These are phyloP conservation scores for Yamadazyma epiphylla DNA, from an alignment of 1,139 yeast genomes.

Conservation along the genomic window DNA sequence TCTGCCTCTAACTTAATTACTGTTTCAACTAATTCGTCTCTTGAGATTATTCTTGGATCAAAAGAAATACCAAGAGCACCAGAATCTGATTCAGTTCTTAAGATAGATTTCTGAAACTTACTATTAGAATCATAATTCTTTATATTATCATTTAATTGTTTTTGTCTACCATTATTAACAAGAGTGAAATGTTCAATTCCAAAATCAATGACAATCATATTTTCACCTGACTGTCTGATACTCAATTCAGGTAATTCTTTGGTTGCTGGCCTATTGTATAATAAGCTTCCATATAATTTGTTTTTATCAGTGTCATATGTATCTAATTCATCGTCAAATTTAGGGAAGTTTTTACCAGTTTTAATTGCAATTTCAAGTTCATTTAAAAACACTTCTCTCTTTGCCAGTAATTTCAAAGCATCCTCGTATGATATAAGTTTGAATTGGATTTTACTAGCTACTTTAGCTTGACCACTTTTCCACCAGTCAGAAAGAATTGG, in stretches of 20 bases:
- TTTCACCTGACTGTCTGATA: conserved; percentile 31
- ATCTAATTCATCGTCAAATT: conserved; percentile 12
- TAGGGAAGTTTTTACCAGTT: conserved; percentile 6
- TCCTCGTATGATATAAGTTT: conserved; percentile 21
- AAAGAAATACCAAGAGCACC: conserved; percentile 27
- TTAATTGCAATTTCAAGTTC: conserved; percentile 11
- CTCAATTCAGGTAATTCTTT: conserved; percentile 12
- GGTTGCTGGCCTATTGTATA: conserved; percentile 9
- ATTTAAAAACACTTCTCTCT: conserved; percentile 17
- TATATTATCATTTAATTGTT: conserved; percentile 13
- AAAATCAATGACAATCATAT: conserved; percentile 27
- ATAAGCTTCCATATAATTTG: conserved; percentile 9
- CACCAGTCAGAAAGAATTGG: conserved; percentile 30
- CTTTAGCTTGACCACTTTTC: conserved; percentile 32
- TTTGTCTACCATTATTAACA: conserved; percentile 29
- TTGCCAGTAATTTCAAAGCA: conserved; percentile 18
- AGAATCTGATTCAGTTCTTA: conserved; percentile 21
- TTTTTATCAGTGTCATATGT: conserved; percentile 11
- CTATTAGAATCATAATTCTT: conserved; percentile 8
- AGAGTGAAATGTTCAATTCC: conserved; percentile 23
- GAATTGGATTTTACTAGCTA: conserved; percentile 21
- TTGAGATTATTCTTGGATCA: conserved; percentile 10
- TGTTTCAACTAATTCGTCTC: conserved; percentile 16
- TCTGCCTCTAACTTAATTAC: conserved; percentile 18
- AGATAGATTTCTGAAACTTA: conserved; percentile 6